phyloP scores from a whole-genome alignment of 1,139 yeast genomes.

The Candida pseudoviswanathii region DNA sequence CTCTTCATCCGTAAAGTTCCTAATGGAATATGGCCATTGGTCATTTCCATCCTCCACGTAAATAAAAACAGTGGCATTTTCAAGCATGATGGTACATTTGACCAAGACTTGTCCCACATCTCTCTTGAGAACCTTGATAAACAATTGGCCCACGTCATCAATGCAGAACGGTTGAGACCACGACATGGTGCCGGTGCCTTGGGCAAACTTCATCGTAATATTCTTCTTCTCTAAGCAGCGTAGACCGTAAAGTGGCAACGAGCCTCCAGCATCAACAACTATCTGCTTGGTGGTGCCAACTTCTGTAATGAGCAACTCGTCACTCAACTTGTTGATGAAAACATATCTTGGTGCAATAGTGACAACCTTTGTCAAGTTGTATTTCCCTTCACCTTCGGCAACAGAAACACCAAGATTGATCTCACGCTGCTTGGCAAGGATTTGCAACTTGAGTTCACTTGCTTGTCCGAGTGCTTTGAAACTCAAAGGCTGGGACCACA shows the following conservation, averaged over 20 bases:
- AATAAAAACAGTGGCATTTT: slow-evolving; percentile 79
- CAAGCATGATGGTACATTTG: slow-evolving; percentile 73
- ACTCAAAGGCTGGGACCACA: slow-evolving; percentile 76
- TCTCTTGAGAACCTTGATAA: slow-evolving; percentile 66
- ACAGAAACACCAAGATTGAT: slow-evolving; percentile 76
- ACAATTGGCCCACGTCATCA: slow-evolving; percentile 81
- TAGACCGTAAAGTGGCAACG: slow-evolving; percentile 68
- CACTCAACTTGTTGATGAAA: slow-evolving; percentile 61
- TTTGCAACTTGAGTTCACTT: slow-evolving; percentile 62
- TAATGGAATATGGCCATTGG: slow-evolving; percentile 89
- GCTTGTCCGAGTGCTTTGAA: slow-evolving; percentile 91
- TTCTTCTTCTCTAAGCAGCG: slow-evolving; percentile 54
- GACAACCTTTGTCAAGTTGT: slow-evolving; percentile 74
- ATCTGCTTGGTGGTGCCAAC: slow-evolving; percentile 58
- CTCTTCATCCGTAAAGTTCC: slow-evolving; percentile 85
- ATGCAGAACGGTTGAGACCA: slow-evolving; percentile 92
- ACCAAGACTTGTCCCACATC: slow-evolving; percentile 68
- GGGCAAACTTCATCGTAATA: slow-evolving; percentile 59
- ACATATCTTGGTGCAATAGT: slow-evolving; percentile 84
- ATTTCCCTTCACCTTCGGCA: slow-evolving; percentile 86
- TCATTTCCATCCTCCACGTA: slow-evolving; percentile 72
- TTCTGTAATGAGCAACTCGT: slow-evolving; percentile 65
- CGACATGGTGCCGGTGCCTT: slow-evolving; percentile 45
- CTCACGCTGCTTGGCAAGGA: slow-evolving; percentile 63
- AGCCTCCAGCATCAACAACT: slow-evolving; percentile 48